Conservation (phyloP, 805 yeast genomes). For the Grigorovia jiainica region DNA sequence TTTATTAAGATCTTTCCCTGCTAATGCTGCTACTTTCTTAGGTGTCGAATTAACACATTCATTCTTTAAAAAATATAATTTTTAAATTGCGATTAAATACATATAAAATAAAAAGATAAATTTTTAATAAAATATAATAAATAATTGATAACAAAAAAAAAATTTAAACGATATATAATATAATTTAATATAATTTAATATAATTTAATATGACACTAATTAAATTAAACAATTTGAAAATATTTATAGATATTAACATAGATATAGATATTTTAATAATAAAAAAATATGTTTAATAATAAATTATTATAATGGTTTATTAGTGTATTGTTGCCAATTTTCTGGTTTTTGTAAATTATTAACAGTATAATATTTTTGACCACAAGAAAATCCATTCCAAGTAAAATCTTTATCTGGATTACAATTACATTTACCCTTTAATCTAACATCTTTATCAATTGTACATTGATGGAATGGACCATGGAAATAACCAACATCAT, state of each 20-base stretch:
- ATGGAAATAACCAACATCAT: constrained; percentile 78
- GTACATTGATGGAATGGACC: constrained; percentile 78
- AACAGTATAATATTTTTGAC: constrained; percentile 49
- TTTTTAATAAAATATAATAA: neutral
- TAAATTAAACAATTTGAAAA: neutral
- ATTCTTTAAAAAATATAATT: constrained; percentile 29
- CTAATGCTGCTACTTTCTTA: constrained; percentile 96
- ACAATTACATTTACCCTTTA: constrained; percentile 60
- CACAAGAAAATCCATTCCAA: constrained; percentile 67
- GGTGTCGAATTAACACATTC: constrained; percentile 79
- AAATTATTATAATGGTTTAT: neutral
- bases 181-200: neutral
- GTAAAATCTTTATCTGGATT: constrained; percentile 63
- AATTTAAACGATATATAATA: neutral
- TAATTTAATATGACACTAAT: too few relatives aligned
- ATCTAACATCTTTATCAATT: constrained; percentile 50
- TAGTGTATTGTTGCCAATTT: constrained; percentile 47
- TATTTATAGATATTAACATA: neutral
- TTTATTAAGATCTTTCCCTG: constrained; percentile 88
- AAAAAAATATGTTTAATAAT: neutral
- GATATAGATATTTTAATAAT: neutral
- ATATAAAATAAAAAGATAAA: neutral
- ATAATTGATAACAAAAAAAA: neutral
- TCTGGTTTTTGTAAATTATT: constrained; percentile 49
- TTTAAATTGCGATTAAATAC: constrained; percentile 4